Evolutionary conservation across 257 asterid genomes (phyloP).

Genomic region (Cynanchum wilfordii): DNA sequence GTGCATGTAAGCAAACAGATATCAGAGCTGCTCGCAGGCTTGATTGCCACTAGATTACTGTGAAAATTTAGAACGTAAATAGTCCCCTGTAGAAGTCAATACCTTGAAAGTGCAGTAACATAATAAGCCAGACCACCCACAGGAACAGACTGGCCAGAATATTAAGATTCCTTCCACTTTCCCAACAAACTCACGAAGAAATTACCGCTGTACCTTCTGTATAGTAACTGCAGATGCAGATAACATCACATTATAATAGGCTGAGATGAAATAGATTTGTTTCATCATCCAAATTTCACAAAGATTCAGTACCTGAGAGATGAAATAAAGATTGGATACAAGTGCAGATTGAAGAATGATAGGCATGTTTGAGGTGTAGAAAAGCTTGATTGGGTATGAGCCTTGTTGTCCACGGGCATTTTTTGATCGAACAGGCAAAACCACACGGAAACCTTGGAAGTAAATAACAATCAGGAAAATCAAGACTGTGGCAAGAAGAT

Average conservation of each 20-base stretch:
- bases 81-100: not conserved
- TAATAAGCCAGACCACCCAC: slow-evolving; percentile 89
- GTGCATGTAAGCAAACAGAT: slow-evolving; percentile 32
- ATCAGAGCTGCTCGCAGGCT: not conserved
- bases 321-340: slow-evolving; percentile 73
- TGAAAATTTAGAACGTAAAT: not conserved
- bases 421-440: slow-evolving; percentile 83
- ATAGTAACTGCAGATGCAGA: slow-evolving; percentile 48
- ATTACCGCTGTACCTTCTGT: slow-evolving; percentile 65
- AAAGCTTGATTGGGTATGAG: slow-evolving; percentile 82
- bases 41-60: not conserved
- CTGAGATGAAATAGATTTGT: not conserved
- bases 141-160: slow-evolving; percentile 74
- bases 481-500: slow-evolving; percentile 79
- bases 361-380: slow-evolving; percentile 91
- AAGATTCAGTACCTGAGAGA: slow-evolving; percentile 60
- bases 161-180: slow-evolving; percentile 85
- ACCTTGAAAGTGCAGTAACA: slow-evolving; percentile 85
- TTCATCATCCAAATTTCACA: not conserved
- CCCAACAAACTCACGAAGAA: slow-evolving; percentile 76
- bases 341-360: slow-evolving; percentile 80
- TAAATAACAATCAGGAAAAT: slow-evolving; percentile 77
- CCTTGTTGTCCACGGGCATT: slow-evolving; percentile 92
- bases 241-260: not conserved
- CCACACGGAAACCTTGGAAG: slow-evolving; percentile 91